Conservation (phyloP, 23 red algal genomes). For the Gracilaria caudata region DNA sequence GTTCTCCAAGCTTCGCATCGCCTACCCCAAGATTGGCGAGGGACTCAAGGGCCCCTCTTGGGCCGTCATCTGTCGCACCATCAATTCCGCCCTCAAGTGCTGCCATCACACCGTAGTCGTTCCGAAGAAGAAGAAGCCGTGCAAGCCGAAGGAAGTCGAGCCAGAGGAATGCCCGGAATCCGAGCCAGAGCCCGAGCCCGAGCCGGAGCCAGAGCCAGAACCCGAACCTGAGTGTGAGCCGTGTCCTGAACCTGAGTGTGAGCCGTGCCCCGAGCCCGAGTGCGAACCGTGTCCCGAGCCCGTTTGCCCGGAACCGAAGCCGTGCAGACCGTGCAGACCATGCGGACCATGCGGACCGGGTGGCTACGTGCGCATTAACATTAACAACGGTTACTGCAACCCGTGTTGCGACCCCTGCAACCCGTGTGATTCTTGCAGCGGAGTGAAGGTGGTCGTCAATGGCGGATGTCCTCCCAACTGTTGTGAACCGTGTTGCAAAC, state of each 20-base stretch:
- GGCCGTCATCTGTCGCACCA: conserved; percentile 42
- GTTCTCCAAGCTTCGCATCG: conserved; percentile 52
- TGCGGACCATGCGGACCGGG: neutral
- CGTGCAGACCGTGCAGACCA: conserved; percentile 2
- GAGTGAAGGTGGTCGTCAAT: conserved; percentile 31
- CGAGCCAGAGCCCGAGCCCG: conserved; percentile 34
- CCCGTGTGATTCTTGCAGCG: conserved; percentile 27
- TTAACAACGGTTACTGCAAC: conserved; percentile 25
- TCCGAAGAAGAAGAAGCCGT: conserved; percentile 28
- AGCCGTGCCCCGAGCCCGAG: neutral
- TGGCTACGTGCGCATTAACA: conserved; percentile 41
- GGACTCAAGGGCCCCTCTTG: conserved; percentile 49
- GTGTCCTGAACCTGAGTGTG: neutral
- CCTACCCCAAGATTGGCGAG: conserved; percentile 63
- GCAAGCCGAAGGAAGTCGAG: neutral
- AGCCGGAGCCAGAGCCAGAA: conserved; percentile 41
- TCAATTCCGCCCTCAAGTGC: conserved; percentile 68
- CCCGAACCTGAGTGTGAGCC: neutral
- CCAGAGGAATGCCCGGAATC: conserved; percentile 12
- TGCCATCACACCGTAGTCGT: conserved; percentile 68
- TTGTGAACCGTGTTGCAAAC: conserved; percentile 24
- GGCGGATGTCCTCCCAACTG: neutral
- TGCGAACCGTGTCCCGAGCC: neutral
- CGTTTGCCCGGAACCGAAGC: neutral
- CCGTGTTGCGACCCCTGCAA: conserved; percentile 12